phyloP scores from a whole-genome alignment of 371 early-diverging fungal species.

The Mucor mucedo region DNA sequence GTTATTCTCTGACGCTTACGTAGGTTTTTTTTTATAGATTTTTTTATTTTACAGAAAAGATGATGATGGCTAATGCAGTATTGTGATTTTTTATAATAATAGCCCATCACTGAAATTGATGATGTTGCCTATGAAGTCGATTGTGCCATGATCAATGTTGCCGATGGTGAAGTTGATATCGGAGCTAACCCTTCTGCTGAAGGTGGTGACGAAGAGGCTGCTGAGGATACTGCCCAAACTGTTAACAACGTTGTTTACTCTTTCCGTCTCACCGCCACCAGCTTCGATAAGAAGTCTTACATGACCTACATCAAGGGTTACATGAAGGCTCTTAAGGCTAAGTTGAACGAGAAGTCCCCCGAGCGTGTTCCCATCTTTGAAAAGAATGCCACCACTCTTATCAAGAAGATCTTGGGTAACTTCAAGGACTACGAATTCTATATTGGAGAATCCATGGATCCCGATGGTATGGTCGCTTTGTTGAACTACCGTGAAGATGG shows the following conservation, averaged over 20 bases:
- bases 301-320: conserved; percentile 92
- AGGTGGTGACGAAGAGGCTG: conserved; percentile 69
- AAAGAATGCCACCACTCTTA: conserved; percentile 60
- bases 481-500: conserved; percentile 96
- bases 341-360: conserved; percentile 69
- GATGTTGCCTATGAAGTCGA: conserved; percentile 83
- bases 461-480: conserved; percentile 88
- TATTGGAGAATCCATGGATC: conserved; percentile 86
- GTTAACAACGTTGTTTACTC: conserved; percentile 92
- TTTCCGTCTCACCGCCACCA: conserved; percentile 75
- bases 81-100: background rate
- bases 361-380: conserved; percentile 77
- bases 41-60: background rate
- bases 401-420: conserved; percentile 82
- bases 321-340: conserved; percentile 79
- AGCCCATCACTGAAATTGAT: conserved; percentile 68
- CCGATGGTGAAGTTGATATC: conserved; percentile 81
- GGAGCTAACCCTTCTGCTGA: conserved; percentile 96
- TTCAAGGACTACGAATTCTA: conserved; percentile 94
- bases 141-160: conserved; percentile 73
- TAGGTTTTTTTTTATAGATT: conserved; percentile 30
- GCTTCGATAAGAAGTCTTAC: conserved; percentile 94
- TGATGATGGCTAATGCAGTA: background rate
- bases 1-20: conserved; percentile 90
- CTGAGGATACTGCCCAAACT: conserved; percentile 60